Conservation (phyloP, 78 protist species). For the Bodo saltans region DNA sequence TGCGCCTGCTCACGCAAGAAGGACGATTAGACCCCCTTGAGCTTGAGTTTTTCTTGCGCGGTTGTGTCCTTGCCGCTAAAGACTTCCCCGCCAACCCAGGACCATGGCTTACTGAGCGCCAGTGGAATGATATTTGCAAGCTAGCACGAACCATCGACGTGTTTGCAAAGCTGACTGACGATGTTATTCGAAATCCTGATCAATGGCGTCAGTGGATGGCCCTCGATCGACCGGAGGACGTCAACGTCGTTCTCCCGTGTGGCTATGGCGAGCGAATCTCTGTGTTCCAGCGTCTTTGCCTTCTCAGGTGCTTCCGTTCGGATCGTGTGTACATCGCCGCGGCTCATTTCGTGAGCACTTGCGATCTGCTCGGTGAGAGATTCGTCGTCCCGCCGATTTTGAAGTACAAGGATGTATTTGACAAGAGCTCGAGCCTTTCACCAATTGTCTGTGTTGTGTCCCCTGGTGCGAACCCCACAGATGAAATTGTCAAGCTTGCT, state of each 20-base stretch:
- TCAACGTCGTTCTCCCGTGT: constrained; percentile 18
- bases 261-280: not conserved
- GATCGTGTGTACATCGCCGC: constrained; percentile 70
- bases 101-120: constrained; percentile 49
- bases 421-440: constrained; percentile 25
- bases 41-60: constrained; percentile 83
- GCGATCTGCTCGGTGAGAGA: not conserved
- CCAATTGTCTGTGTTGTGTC: constrained; percentile 83
- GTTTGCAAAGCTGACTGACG: constrained; percentile 12
- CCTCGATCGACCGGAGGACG: constrained; percentile 65
- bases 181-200: not conserved
- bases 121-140: constrained; percentile 69
- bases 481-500: constrained; percentile 73
- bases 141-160: constrained; percentile 7
- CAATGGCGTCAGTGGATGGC: constrained; percentile 72
- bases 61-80: constrained; percentile 55
- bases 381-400: constrained; percentile 59
- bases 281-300: constrained; percentile 50
- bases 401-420: constrained; percentile 40
- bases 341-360: constrained; percentile 55
- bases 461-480: constrained; percentile 91
- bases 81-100: constrained; percentile 13
- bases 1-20: constrained; percentile 46
- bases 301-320: constrained; percentile 71
- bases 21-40: constrained; percentile 22